Base-by-base conservation (phyloP, 371 early-diverging fungal species). In the Syncephalastrum sp. region DNA sequence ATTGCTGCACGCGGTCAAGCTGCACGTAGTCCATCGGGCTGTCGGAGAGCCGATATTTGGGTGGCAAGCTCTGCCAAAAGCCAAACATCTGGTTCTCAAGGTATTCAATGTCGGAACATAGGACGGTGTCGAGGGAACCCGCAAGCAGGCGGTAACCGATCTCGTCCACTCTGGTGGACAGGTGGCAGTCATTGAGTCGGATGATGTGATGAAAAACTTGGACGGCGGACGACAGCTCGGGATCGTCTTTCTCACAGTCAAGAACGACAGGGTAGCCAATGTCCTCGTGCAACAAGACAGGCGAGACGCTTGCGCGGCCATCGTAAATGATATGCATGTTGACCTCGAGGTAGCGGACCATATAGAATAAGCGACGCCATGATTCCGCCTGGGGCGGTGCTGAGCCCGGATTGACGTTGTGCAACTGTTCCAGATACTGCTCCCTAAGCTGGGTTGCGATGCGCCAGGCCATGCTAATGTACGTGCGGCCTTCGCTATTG, bases 291-390 rank as follows among this genome's bases (percentile, higher is more conserved):
- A 68, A 55, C 15, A 74, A 15, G 15, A 68, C 56, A 16, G 64
- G 42, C 5, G 68, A 50, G 44, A 68, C 60, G 21, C 66, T 68
- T 24, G 44, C 57, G 1, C 56, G 56, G 6, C 62, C 70, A 25
- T 74, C 70, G 15, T 67, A 64, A 17, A 68, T 52, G 33, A 64
- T 63, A 21, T 65, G 62, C 24, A 74, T 33, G 42, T 56, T 59
- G 24, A 72, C 38, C 41, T 73, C 71, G 19, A 67, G 44, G 46
- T 67, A 70, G 4, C 78, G 64, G 8, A 69, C 53, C 3, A 59
- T 50, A 38, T 74, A 74, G 51, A 67, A 77, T 23, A 70, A 42
- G 1, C 78, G 67, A 45, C 73, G 49, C 75, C 75, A 77, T 0
- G 78, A 56, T 38, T 77, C 78, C 15, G 76, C 76, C 15, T 60